phyloP scores from a whole-genome alignment of 148 eudicot species.

The Cornus kousa region DNA sequence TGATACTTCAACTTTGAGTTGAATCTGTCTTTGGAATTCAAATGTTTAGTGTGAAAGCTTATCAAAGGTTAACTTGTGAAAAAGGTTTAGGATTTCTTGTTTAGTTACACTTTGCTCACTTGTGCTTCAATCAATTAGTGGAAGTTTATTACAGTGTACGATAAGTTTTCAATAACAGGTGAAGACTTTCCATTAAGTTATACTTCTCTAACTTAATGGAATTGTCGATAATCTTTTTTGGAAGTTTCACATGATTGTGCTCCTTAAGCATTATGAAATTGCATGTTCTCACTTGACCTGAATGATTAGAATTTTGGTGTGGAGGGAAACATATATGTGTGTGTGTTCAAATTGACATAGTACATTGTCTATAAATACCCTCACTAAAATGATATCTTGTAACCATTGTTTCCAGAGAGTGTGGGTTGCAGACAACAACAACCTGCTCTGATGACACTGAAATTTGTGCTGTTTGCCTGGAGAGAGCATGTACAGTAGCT shows the following conservation, averaged over 20 bases:
- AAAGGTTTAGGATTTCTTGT: not conserved
- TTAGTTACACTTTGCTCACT: not conserved
- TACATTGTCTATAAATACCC: not conserved
- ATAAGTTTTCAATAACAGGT: not conserved
- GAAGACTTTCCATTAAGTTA: not conserved
- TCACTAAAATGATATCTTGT: conserved; percentile 4
- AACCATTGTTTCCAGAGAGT: conserved; percentile 52
- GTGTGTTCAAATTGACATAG: too few relatives aligned
- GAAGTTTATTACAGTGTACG: not conserved
- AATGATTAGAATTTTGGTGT: not conserved
- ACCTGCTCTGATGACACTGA: conserved; percentile 68
- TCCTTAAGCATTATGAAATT: not conserved
- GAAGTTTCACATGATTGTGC: not conserved
- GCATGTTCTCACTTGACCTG: not conserved
- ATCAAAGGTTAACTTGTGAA: too few relatives aligned
- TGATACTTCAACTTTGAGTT: not conserved
- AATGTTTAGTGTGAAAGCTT: too few relatives aligned
- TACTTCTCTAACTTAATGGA: not conserved
- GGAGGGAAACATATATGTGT: too few relatives aligned
- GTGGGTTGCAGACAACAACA: conserved; percentile 62
- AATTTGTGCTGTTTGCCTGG: conserved; percentile 92
- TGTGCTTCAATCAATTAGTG: not conserved
- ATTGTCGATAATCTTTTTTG: not conserved
- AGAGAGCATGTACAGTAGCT: conserved; percentile 87
- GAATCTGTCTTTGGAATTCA: too few relatives aligned